Evolutionary conservation across 768 basidiomycete species (phyloP).

Genomic region (Strobilomyces dryophilus): DNA sequence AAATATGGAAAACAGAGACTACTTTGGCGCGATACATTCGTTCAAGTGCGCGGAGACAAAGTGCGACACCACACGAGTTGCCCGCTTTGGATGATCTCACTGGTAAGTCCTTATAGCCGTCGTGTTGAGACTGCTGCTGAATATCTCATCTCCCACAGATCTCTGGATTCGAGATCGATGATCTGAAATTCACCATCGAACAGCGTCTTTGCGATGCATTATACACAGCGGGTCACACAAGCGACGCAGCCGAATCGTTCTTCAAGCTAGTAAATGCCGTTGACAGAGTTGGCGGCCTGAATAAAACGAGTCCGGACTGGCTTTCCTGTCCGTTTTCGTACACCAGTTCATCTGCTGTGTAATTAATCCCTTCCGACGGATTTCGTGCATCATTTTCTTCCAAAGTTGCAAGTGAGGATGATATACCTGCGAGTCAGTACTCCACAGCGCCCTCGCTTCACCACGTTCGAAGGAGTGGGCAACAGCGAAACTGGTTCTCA

Average conservation of each 20-base stretch:
- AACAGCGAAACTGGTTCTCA: not conserved
- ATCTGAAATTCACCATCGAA: too few species aligned
- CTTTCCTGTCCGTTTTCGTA: not conserved
- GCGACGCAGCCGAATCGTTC: not conserved
- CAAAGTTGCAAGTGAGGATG: not conserved
- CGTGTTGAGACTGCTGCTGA: too few species aligned
- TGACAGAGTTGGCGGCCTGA: not conserved
- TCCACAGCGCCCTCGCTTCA: too few species aligned
- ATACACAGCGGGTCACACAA: not conserved
- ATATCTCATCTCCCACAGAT: not conserved
- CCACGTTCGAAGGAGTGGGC: not conserved
- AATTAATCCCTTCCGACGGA: not conserved
- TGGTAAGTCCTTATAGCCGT: not conserved
- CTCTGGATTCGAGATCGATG: too few species aligned
- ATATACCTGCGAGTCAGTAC: not conserved
- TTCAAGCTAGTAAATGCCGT: not conserved
- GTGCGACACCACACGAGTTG: not conserved
- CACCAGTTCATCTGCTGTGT: not conserved
- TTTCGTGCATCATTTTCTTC: not conserved
- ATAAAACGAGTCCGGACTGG: not conserved
- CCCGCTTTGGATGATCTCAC: not conserved
- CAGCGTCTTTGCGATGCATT: too few species aligned
- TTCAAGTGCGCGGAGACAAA: not conserved
- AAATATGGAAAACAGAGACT: not conserved
- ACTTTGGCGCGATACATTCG: not conserved